phyloP scores from a whole-genome alignment of 768 basidiomycete genomes.

The Suillus luteus region DNA sequence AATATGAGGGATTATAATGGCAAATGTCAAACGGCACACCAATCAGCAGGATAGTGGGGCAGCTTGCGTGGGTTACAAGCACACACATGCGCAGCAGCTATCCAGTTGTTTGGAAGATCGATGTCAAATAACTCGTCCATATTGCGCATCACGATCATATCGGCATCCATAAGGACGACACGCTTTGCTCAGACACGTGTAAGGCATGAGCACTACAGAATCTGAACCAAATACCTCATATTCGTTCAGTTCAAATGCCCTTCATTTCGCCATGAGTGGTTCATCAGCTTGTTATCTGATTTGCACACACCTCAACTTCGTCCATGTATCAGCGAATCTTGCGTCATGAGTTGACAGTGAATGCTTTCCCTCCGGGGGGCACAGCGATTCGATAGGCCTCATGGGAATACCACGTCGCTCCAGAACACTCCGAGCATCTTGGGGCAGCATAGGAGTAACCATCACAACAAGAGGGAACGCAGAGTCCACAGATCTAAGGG shows the following conservation, averaged over 20 bases:
- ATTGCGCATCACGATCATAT: conserved; percentile 82
- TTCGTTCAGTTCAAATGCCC: conserved; percentile 64
- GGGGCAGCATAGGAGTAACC: conserved; percentile 60
- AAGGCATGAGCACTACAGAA: background rate
- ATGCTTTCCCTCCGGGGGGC: conserved; percentile 47
- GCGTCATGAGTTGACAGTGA: conserved; percentile 39
- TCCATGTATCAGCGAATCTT: conserved; percentile 67
- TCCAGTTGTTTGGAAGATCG: conserved; percentile 62
- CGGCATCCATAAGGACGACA: conserved; percentile 80
- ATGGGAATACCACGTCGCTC: conserved; percentile 52
- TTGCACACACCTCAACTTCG: conserved; percentile 48
- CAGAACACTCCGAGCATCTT: conserved; percentile 54
- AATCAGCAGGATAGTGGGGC: conserved; percentile 85
- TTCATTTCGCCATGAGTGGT: conserved; percentile 27
- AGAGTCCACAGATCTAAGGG: conserved; percentile 53
- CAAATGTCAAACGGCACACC: conserved; percentile 43
- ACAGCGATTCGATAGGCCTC: conserved; percentile 59
- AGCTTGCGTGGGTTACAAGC: conserved; percentile 91
- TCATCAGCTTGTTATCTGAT: conserved; percentile 4
- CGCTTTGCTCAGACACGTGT: conserved; percentile 44
- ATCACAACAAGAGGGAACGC: conserved; percentile 81
- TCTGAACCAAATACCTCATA: conserved; percentile 56
- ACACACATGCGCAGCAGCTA: conserved; percentile 89
- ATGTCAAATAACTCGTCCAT: conserved; percentile 76
- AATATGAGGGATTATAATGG: background rate